These are phyloP conservation scores for Coprinopsis strossmayeri DNA, from an alignment of 768 basidiomycete genomes.

Conservation along the genomic window DNA sequence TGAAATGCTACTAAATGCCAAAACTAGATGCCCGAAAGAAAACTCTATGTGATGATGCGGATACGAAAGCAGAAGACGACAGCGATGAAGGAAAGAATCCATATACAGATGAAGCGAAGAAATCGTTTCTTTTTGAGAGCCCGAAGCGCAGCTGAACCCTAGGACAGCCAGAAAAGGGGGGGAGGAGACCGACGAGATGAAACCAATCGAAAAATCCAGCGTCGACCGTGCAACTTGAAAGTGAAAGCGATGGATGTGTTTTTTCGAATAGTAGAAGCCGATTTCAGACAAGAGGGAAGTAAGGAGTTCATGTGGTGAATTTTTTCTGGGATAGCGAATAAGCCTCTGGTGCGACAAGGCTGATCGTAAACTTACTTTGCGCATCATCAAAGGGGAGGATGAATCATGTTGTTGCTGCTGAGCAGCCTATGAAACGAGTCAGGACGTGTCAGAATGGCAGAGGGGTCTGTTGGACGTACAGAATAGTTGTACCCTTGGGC, in stretches of 20 bases:
- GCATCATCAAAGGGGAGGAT: constrained; percentile 51
- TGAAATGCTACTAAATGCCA: constrained; percentile 3
- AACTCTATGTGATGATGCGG: constrained; percentile 1
- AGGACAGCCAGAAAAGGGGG: background rate
- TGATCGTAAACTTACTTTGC: constrained; percentile 25
- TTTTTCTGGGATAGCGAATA: constrained; percentile 7
- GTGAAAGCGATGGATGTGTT: background rate
- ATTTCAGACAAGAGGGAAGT: background rate
- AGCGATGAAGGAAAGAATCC: background rate
- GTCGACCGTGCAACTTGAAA: background rate
- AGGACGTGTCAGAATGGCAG: constrained; percentile 10
- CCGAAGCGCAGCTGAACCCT: background rate
- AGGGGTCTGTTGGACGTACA: constrained; percentile 23
- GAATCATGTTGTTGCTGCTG: constrained; percentile 31
- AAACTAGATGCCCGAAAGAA: constrained; percentile 9
- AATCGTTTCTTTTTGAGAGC: background rate
- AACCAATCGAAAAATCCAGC: background rate
- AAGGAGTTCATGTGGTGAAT: constrained; percentile 9
- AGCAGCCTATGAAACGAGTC: constrained; percentile 23
- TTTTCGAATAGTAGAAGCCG: too few species aligned
- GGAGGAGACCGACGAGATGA: background rate
- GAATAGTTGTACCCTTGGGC: constrained; percentile 27
- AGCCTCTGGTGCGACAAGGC: background rate
- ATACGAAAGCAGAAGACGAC: background rate
- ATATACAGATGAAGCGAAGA: constrained; percentile 2